Base-by-base conservation (phyloP, 805 yeast genomes). In the Monosporozyma aerobia region DNA sequence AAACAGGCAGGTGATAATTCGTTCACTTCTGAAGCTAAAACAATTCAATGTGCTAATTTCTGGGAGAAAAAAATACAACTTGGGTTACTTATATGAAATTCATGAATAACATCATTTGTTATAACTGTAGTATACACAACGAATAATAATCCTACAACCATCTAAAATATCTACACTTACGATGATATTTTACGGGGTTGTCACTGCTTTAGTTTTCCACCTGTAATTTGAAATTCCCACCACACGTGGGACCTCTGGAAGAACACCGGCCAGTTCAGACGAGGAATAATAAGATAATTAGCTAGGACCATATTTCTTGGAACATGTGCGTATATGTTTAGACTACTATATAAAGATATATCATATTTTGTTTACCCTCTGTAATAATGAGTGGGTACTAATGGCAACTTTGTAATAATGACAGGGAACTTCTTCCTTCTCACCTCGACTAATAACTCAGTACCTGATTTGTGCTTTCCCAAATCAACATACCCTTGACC, bases 401-500 rank as follows among this genome's bases (percentile, higher is more conserved):
- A 87, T 11, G 99, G 99, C 79, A 90, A 76, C 68, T 87, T 87
- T 32, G 81, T 73, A n/a, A 92, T 79, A 30, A 67, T 74, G 5
- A 89, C 97, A 35, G 83, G 84, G 65, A 90, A 82, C 60, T 75
- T 69, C 65, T 90, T 90, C 59, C 92, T 94, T 67, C 98, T 81
- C 52, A 92, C 85, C 60, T 87, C 85, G 50, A 90, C 82, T 52
- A 80, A 67, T 27, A 90, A 74, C 52, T 77, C 73, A 5, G 90
- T 81, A 3, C 96, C 97, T 19, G 78, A 73, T 72, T 92, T 94
- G 59, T 80, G 78, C 60, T 73, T 75, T 2, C 80, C 81, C 62
- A 87, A 82, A 56, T 86, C 77, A 29, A 94, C 77, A 69, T 88
- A 94, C 9, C 86, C 96, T 78, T 90, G 97, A 23, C 95, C 97